A percentile compares a stretch with the other conserved stretches of the same genome.
phyloP scores from a whole-genome alignment of 306 rosid species.

The Hylodesmum podocarpum region DNA sequence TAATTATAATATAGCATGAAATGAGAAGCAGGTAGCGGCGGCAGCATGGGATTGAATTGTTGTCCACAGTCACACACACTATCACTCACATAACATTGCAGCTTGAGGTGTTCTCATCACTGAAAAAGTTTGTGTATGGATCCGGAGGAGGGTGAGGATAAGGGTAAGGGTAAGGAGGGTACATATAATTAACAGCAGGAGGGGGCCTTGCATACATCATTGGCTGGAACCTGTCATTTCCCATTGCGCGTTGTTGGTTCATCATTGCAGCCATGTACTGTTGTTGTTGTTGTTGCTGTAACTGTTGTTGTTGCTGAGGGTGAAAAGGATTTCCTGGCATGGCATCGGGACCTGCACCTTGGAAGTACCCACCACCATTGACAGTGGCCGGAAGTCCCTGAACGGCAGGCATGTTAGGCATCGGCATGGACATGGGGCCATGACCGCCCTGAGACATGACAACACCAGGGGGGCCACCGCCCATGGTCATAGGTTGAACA shows the following conservation, averaged over 20 bases:
- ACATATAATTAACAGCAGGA: constrained; percentile 54
- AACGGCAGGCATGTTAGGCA: constrained; percentile 60
- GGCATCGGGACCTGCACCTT: constrained; percentile 51
- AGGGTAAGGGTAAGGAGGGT: constrained; percentile 49
- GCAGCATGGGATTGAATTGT: neutral
- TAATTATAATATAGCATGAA: neutral
- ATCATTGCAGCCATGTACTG: constrained; percentile 72
- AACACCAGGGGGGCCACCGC: constrained; percentile 37
- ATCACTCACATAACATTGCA: constrained; percentile 76
- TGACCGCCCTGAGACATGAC: constrained; percentile 42
- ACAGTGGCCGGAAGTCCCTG: constrained; percentile 66
- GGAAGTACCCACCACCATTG: constrained; percentile 47
- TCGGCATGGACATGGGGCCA: constrained; percentile 52
- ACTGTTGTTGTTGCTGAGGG: constrained; percentile 47
- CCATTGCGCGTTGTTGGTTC: constrained; percentile 67
- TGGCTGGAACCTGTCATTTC: constrained; percentile 73
- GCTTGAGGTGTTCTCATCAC: constrained; percentile 85
- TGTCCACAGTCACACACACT: too few species aligned
- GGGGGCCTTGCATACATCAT: constrained; percentile 84
- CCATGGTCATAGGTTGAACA: constrained; percentile 41
- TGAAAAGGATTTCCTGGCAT: constrained; percentile 64
- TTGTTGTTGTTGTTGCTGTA: constrained; percentile 53
- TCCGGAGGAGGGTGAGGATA: constrained; percentile 54
- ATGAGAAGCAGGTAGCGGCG: neutral
- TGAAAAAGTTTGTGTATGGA: constrained; percentile 64